Evolutionary conservation across 2,329 filamentous ascomycete species (phyloP), one percentile per base, ranked within the genome.

Genomic region (Colletotrichum trifolii): DNA sequence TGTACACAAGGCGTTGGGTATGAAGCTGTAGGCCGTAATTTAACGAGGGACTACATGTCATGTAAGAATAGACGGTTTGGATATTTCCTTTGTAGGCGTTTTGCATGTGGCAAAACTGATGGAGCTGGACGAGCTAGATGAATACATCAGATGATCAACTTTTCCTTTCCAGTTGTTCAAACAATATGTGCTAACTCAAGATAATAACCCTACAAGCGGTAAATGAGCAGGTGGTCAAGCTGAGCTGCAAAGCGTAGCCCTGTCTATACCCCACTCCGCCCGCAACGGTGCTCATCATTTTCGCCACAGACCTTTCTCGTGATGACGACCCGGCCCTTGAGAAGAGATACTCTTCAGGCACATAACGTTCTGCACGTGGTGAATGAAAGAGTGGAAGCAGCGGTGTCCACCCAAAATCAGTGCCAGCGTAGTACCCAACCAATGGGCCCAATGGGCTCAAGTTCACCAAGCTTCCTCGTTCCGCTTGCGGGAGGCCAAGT

Each of bases 1-100:
- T 77, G 96, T 99, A 60, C 92, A 94, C 72, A 90, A 97, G 85
- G 89, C 90, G 68, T 83, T 97, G 77, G 96, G 96, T 9, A 97
- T 98, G 95, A 99, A 97, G 86, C 76, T 99, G 77, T 98, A 57
- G 76, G 42, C 33, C 13, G 40, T 47, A 33, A 39, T 49, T 10
- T 35, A 10, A 36, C 33, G 62, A 15, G 40, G 36, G 49, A 47
- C n/a, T 11, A 10, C 15, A 4, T 12, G 58, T 52, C 52, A 48
- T 63, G 67, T 68, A 68, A 45, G 49, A 68, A 53, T 65, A 68
- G 46, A 54, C 17, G 9, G 15, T 39, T 61, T 58, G 65, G 53
- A 60, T 54, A 60, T 61, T 57, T 61, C 34, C 25, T 66, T 62
- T 63, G 57, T 62, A 38, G 55, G 66, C 66, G 57, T 64, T 66